Conservation (phyloP, 495 filamentous ascomycete genomes). For the Astrocystis sublimbata region DNA sequence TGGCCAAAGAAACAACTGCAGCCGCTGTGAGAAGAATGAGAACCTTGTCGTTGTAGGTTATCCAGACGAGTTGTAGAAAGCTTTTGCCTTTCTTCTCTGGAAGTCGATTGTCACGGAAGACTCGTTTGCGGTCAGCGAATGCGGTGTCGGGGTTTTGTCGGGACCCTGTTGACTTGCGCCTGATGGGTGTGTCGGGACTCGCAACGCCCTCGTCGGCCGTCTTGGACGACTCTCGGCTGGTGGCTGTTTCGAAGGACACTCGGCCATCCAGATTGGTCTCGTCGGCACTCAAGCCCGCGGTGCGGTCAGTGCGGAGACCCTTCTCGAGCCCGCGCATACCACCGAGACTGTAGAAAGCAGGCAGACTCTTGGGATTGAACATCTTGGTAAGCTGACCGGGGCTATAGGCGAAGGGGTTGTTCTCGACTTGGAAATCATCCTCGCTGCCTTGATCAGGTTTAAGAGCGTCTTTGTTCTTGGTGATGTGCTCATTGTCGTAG, state of each 20-base stretch:
- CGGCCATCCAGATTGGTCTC: conserved; percentile 58
- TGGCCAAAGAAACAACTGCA: conserved; percentile 69
- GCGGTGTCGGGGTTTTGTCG: conserved; percentile 26
- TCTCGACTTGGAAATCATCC: conserved; percentile 61
- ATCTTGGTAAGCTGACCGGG: conserved; percentile 73
- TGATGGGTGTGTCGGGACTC: conserved; percentile 36
- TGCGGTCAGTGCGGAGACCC: conserved; percentile 65
- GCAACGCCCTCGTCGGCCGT: conserved; percentile 33
- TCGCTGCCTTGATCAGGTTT: conserved; percentile 66
- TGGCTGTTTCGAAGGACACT: conserved; percentile 64
- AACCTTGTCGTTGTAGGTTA: conserved; percentile 85
- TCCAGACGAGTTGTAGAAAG: conserved; percentile 75
- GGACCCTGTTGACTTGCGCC: conserved; percentile 20
- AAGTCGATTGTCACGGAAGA: conserved; percentile 70
- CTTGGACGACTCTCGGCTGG: conserved; percentile 33
- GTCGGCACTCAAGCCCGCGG: conserved; percentile 65
- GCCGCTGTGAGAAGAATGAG: conserved; percentile 72
- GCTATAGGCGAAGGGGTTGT: conserved; percentile 72
- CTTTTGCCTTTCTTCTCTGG: conserved; percentile 73
- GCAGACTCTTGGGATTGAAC: conserved; percentile 71
- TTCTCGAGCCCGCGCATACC: conserved; percentile 67
- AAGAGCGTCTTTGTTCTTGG: conserved; percentile 56
- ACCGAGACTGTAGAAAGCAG: conserved; percentile 68
- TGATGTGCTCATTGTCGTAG: conserved; percentile 49
- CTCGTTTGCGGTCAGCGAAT: conserved; percentile 67